Conservation (phyloP, 495 filamentous ascomycete species). For the Amorphotheca resinae region DNA sequence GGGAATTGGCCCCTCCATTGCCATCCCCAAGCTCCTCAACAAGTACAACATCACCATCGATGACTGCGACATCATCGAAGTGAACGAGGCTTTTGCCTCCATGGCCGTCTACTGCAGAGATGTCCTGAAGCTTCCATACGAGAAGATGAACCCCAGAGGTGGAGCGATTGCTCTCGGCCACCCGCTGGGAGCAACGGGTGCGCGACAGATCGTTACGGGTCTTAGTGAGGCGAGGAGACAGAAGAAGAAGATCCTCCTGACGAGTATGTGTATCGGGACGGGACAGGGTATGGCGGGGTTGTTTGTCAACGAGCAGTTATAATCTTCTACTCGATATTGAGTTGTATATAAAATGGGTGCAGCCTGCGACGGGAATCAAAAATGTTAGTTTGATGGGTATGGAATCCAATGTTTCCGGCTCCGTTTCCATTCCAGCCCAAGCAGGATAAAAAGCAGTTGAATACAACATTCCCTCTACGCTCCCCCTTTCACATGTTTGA, state of each 20-base stretch:
- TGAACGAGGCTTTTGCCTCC: constrained; percentile 95
- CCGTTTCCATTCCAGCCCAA: too few relatives aligned
- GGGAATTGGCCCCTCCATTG: constrained; percentile 90
- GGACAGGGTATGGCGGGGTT: constrained; percentile 72
- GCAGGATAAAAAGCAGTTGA: too few relatives aligned
- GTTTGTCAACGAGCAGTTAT: constrained; percentile 65
- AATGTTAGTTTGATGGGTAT: too few relatives aligned
- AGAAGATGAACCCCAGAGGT: constrained; percentile 82
- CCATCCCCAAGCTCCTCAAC: constrained; percentile 83
- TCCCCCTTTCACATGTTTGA: too few relatives aligned
- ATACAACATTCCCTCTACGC: too few relatives aligned
- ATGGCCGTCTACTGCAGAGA: constrained; percentile 93
- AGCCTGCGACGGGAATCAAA: too few relatives aligned
- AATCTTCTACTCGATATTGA: too few relatives aligned
- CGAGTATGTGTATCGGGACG: constrained; percentile 80
- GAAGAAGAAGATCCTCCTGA: constrained; percentile 74
- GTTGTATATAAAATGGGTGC: too few relatives aligned
- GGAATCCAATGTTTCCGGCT: too few relatives aligned
- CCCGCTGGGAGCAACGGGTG: constrained; percentile 69
- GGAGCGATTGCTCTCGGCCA: constrained; percentile 72
- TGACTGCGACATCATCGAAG: constrained; percentile 81
- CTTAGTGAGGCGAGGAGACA: constrained; percentile 65
- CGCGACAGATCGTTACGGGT: constrained; percentile 73
- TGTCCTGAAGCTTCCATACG: constrained; percentile 58
- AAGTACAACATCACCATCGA: constrained; percentile 68